A percentile compares a stretch with the other conserved stretches of the same genome.
Conservation (phyloP, 2,329 filamentous ascomycete genomes). For the Lachnum nothofagi region DNA sequence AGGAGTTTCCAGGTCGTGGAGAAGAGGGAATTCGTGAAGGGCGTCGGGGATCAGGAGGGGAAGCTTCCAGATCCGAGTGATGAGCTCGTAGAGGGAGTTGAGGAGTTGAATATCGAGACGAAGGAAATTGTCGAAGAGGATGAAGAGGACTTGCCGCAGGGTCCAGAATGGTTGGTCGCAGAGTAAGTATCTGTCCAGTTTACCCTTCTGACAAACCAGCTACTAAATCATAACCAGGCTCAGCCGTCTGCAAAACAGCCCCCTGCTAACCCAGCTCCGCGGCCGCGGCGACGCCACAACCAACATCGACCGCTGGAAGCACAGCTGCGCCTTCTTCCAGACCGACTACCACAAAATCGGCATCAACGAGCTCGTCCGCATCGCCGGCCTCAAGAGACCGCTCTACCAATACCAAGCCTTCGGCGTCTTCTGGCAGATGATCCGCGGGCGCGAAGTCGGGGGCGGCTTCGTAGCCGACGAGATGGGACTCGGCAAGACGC, state of each 20-base stretch:
- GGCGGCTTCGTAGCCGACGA: constrained; percentile 55
- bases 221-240: neutral
- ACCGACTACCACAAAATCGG: constrained; percentile 9
- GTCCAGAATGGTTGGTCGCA: neutral
- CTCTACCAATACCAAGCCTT: constrained; percentile 24
- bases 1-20: no score
- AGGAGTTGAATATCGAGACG: neutral
- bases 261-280: constrained; percentile 10
- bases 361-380: constrained; percentile 7
- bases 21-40: no score
- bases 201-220: neutral
- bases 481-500: constrained; percentile 53
- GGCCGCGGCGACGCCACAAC: neutral
- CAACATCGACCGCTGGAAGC: constrained; percentile 10
- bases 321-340: constrained; percentile 19
- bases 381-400: constrained; percentile 17
- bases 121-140: neutral
- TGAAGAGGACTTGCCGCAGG: neutral
- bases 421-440: constrained; percentile 23
- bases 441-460: constrained; percentile 44
- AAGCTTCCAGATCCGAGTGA: neutral
- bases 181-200: neutral
- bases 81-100: neutral
- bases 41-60: no score
- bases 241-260: constrained; percentile 7